These are phyloP conservation scores for Candida sakaeoensis DNA, from an alignment of 805 yeast genomes.

Conservation along the genomic window DNA sequence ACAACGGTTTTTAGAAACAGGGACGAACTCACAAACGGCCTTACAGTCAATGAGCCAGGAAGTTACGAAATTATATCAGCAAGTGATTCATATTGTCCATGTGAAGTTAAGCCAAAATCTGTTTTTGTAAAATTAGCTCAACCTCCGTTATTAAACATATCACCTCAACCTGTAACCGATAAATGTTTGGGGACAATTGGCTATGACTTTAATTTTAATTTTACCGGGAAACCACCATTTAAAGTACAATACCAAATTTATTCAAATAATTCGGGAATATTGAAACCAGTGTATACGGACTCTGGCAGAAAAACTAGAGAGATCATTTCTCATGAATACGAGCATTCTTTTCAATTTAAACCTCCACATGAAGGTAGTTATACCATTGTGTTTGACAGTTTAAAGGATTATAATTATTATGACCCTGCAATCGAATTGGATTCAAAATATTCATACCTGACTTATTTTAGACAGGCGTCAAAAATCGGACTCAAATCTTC, in stretches of 20 bases:
- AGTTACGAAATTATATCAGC: constrained; percentile 53
- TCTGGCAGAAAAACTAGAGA: constrained; percentile 25
- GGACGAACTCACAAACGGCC: constrained; percentile 27
- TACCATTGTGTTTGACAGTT: constrained; percentile 61
- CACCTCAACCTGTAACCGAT: constrained; percentile 65
- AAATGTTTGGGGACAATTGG: constrained; percentile 93
- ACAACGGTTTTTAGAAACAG: constrained; percentile 21
- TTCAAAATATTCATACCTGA: constrained; percentile 53
- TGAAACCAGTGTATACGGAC: constrained; percentile 30
- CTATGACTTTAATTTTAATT: constrained; percentile 59
- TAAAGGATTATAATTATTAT: constrained; percentile 61
- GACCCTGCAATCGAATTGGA: constrained; percentile 32
- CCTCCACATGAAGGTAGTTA: constrained; percentile 83
- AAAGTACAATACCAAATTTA: constrained; percentile 59
- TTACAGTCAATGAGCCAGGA: constrained; percentile 58
- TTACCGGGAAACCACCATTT: constrained; percentile 83
- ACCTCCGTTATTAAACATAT: constrained; percentile 38
- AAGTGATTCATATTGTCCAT: constrained; percentile 61
- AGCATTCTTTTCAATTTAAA: constrained; percentile 51
- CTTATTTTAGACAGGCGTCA: constrained; percentile 71
- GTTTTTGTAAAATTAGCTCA: constrained; percentile 44
- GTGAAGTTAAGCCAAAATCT: constrained; percentile 41
- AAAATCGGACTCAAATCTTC: constrained; percentile 24
- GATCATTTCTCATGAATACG: constrained; percentile 23
- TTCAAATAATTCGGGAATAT: constrained; percentile 32